Conservation (phyloP, 2,329 filamentous ascomycete species). For the Pseudogymnoascus sp. region DNA sequence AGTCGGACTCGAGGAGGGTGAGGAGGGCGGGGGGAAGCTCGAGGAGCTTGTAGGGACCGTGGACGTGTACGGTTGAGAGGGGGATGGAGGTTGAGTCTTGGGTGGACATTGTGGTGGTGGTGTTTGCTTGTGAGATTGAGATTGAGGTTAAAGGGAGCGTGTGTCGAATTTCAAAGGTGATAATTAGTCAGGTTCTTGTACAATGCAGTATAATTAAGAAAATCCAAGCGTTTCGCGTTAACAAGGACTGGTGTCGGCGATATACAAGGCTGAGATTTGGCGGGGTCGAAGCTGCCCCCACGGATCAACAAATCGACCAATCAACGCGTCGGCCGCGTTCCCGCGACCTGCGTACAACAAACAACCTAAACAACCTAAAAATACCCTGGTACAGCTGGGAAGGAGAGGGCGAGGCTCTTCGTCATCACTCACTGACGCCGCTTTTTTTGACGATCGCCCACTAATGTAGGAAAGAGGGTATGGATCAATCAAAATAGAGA, state of each 20-base stretch:
- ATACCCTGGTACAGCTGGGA: slow-evolving; percentile 1
- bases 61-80: slow-evolving; percentile 41
- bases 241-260: background rate
- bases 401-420: slow-evolving; percentile 2
- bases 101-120: slow-evolving; percentile 19
- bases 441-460: background rate
- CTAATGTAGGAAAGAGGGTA: slow-evolving; percentile 1
- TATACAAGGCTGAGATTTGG: slow-evolving; percentile 9
- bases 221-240: background rate
- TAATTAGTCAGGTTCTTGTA: background rate
- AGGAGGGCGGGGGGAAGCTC: slow-evolving; percentile 53
- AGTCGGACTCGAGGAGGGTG: slow-evolving; percentile 44
- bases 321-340: slow-evolving; percentile 10
- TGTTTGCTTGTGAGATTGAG: background rate
- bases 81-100: slow-evolving; percentile 37
- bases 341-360: slow-evolving; percentile 2
- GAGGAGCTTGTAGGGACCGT: slow-evolving; percentile 49
- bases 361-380: slow-evolving; percentile 9
- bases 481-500: background rate
- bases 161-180: background rate
- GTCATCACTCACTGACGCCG: background rate
- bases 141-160: background rate
- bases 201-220: background rate
- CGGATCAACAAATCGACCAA: background rate
- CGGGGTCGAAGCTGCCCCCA: background rate